These are phyloP conservation scores for Plasmodium gallinaceum DNA, from an alignment of 169 alveolate species.

Conservation along the genomic window DNA sequence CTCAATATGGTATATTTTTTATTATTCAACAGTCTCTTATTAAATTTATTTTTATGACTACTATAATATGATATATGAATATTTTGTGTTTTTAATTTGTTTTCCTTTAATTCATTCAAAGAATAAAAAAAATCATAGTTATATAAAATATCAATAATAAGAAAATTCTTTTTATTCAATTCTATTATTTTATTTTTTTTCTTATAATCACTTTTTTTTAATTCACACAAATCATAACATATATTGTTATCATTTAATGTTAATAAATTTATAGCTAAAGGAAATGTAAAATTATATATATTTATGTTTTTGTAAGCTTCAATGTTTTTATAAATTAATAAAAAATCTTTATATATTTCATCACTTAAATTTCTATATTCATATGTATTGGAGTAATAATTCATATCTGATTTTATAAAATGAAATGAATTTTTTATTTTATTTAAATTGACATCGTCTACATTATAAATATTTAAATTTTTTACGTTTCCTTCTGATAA, in stretches of 20 bases:
- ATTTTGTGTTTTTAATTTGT: slow-evolving; percentile 23
- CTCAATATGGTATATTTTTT: slow-evolving; percentile 39
- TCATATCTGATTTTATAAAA: background rate
- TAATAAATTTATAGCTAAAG: slow-evolving; percentile 64
- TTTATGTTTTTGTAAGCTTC: slow-evolving; percentile 53
- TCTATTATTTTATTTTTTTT: background rate
- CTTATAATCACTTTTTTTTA: background rate
- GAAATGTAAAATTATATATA: slow-evolving; percentile 54
- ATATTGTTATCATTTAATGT: slow-evolving; percentile 26
- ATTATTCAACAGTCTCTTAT: slow-evolving; percentile 54
- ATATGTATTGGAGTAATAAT: background rate
- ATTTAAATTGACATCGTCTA: slow-evolving; percentile 48
- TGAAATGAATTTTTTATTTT: background rate
- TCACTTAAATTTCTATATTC: slow-evolving; percentile 35
- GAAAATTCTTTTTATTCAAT: slow-evolving; percentile 37
- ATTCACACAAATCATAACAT: background rate
- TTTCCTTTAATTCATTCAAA: slow-evolving; percentile 8
- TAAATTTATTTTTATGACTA: slow-evolving; percentile 43
- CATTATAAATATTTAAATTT: slow-evolving; percentile 10
- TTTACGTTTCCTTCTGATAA: background rate
- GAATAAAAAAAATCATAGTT: slow-evolving; percentile 57
- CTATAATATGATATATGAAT: slow-evolving; percentile 45
- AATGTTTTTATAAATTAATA: slow-evolving; percentile 29
- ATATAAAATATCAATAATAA: slow-evolving; percentile 57
- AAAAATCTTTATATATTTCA: slow-evolving; percentile 50